phyloP scores from a whole-genome alignment of 495 filamentous ascomycete genomes.

The Friedmanniomyces endolithicus region DNA sequence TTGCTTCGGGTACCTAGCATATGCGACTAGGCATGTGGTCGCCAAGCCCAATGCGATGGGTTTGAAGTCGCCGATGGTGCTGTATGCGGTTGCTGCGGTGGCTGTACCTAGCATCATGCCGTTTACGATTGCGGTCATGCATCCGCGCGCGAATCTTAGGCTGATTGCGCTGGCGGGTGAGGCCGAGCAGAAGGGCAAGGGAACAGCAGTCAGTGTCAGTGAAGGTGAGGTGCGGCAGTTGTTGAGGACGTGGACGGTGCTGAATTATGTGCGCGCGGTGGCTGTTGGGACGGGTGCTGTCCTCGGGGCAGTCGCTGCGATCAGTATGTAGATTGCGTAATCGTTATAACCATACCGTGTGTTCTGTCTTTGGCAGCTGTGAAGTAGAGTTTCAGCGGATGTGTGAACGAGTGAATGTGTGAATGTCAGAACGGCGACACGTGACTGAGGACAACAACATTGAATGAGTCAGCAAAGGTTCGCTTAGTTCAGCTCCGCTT shows the following conservation, averaged over 20 bases:
- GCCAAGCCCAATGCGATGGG: neutral
- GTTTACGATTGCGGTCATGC: slow-evolving; percentile 7
- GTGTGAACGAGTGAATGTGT: too few species aligned
- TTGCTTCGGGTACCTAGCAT: slow-evolving; percentile 2
- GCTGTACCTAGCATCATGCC: slow-evolving; percentile 5
- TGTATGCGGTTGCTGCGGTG: slow-evolving; percentile 9
- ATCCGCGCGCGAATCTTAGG: neutral
- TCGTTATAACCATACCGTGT: too few species aligned
- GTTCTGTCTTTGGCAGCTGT: too few species aligned
- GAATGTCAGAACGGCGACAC: too few species aligned
- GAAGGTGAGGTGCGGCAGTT: slow-evolving; percentile 6
- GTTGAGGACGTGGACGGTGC: slow-evolving; percentile 1
- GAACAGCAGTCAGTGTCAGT: neutral
- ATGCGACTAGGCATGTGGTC: neutral
- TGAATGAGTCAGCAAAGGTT: too few species aligned
- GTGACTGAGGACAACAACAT: too few species aligned
- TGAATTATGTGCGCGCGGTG: slow-evolving; percentile 7
- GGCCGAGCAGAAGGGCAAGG: neutral
- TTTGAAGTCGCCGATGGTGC: neutral
- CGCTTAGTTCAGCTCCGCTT: too few species aligned
- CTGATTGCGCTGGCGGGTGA: neutral
- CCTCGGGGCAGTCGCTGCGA: neutral
- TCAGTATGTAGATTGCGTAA: neutral
- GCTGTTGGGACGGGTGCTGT: slow-evolving; percentile 1
- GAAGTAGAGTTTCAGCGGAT: too few species aligned